Percentiles rank a stretch among this genome's conserved stretches.
Conservation (phyloP, 2,329 filamentous ascomycete species). For the Claviceps sp. region DNA sequence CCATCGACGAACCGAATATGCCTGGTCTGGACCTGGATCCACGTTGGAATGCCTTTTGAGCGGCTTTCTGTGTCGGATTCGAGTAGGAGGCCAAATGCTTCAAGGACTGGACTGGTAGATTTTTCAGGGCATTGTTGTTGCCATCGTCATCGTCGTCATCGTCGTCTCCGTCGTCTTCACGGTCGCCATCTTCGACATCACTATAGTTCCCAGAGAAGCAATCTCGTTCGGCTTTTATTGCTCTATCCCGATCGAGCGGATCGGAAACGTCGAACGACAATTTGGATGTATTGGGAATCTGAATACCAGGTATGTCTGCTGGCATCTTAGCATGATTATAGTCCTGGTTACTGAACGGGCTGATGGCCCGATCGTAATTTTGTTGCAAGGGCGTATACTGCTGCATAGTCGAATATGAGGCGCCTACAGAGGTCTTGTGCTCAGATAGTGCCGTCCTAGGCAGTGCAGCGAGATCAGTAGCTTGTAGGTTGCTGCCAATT, state of each 20-base stretch:
- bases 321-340: constrained; percentile 15
- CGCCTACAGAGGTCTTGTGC: constrained; percentile 11
- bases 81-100: constrained; percentile 42
- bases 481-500: constrained; percentile 12
- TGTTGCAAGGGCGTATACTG: constrained; percentile 41
- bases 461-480: constrained; percentile 22
- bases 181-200: constrained; percentile 15
- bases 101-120: constrained; percentile 32
- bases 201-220: constrained; percentile 8
- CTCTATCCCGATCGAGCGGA: constrained; percentile 6
- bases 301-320: constrained; percentile 13
- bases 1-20: constrained; percentile 2
- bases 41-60: constrained; percentile 31
- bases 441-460: constrained; percentile 23
- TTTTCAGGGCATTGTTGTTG: constrained; percentile 20
- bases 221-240: constrained; percentile 8
- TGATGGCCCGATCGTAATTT: constrained; percentile 38
- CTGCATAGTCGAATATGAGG: constrained; percentile 12
- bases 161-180: constrained; percentile 11
- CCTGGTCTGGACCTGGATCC: constrained; percentile 14
- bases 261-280: constrained; percentile 7
- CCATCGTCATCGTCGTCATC: constrained; percentile 17
- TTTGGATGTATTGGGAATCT: constrained; percentile 11
- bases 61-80: constrained; percentile 39
- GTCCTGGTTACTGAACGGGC: constrained; percentile 20